phyloP scores from a whole-genome alignment of 805 yeast genomes.

The Candida anglica region DNA sequence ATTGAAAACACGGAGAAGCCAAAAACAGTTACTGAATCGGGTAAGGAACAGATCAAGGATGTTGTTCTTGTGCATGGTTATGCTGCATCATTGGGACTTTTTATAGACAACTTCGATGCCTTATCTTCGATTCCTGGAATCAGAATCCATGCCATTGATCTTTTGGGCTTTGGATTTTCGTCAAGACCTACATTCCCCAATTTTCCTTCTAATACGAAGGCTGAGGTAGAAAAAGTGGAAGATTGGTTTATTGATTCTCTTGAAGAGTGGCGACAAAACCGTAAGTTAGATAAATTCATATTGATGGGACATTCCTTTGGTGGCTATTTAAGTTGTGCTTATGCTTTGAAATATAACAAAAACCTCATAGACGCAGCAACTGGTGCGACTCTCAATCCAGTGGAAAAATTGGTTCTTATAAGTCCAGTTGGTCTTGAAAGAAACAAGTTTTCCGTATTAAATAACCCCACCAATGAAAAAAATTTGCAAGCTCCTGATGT shows the following conservation, averaged over 20 bases:
- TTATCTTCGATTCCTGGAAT: slow-evolving; percentile 48
- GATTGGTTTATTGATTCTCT: slow-evolving; percentile 42
- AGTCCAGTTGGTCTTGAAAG: slow-evolving; percentile 45
- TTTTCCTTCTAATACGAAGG: slow-evolving; percentile 22
- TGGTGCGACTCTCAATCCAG: slow-evolving; percentile 10
- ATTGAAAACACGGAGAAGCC: slow-evolving; percentile 49
- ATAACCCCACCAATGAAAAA: slow-evolving; percentile 9
- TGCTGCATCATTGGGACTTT: slow-evolving; percentile 87
- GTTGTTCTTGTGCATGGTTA: slow-evolving; percentile 86
- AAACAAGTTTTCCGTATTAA: slow-evolving; percentile 24
- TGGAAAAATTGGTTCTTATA: slow-evolving; percentile 35
- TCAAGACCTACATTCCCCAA: slow-evolving; percentile 48
- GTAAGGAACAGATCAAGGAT: slow-evolving; percentile 31
- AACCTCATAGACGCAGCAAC: slow-evolving; percentile 12
- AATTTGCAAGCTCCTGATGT: slow-evolving; percentile 7
- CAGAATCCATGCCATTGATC: slow-evolving; percentile 63
- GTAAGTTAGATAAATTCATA: slow-evolving; percentile 30
- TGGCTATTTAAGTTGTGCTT: slow-evolving; percentile 41
- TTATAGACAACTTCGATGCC: slow-evolving; percentile 60
- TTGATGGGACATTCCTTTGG: slow-evolving; percentile 45
- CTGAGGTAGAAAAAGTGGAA: slow-evolving; percentile 33
- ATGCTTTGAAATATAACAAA: slow-evolving; percentile 38
- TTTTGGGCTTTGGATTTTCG: slow-evolving; percentile 70
- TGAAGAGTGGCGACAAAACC: slow-evolving; percentile 38
- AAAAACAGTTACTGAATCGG: slow-evolving; percentile 3